Base-by-base conservation (phyloP, 176 grass and related monocot genomes). In the Triticum monococcum region DNA sequence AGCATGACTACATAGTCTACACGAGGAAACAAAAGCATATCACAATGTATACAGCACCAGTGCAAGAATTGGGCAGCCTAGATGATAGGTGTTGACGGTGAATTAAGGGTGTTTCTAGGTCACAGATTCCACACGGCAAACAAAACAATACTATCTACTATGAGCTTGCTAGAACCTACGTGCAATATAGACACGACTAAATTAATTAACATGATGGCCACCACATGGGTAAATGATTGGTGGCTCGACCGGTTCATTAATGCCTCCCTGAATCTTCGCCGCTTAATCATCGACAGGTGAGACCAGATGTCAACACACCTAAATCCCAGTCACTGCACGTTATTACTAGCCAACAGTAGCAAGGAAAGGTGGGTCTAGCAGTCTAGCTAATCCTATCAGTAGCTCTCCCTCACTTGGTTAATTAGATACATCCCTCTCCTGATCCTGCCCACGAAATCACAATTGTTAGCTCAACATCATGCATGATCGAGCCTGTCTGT, bases 181-280 rank as follows among this genome's bases (percentile, higher is more conserved):
- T 12, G 1, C 36, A 17, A 32, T 68, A 45, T 62, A 65, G 33
- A 68, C 67, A 68, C 80, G 67, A 63, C 79, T 54, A 23, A 13
- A 16, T 6, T 72, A 73, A 11, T 71, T 33, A 38, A n/a, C 66
- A 83, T 57, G 46, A 33, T 77, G 4, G 32, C 20, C 32, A 25
- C 35, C 40, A 74, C 56, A 28, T 30, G 64, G 64, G 36, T 68
- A 84, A 79, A 91, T 87, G 25, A 87, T 84, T 81, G 85, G 69
- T 69, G 69, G 2, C 50, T 69, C 18, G 31, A 37, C 60, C 12
- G 23, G 16, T 70, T 24, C 76, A 88, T 88, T 41, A 88, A 91
- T 81, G 85, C 46, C 13, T 66, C n/a, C 89, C 89, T 48, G 89
- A 91, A 91, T 87, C 89, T 84, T 80, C 89, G 85, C 89, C 81